Percentiles rank a stretch among this genome's conserved stretches.
Conservation (phyloP, 257 asterid species). For the Solanum boliviense region DNA sequence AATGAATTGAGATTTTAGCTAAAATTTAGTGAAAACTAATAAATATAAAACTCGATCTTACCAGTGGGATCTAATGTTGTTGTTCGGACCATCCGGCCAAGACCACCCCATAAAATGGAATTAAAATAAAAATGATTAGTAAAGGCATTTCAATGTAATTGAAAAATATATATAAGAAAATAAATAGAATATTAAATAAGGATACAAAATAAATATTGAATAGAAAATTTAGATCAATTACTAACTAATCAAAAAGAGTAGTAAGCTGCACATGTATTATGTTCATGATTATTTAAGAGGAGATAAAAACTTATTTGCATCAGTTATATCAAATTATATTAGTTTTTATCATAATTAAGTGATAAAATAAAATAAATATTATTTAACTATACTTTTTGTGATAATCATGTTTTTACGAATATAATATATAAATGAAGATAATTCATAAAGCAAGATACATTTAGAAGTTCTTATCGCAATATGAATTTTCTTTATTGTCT, state of each 20-base stretch:
- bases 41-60: constrained; percentile 12
- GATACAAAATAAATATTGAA: not conserved
- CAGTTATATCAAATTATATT: not conserved
- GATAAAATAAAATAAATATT: not conserved
- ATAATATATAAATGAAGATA: too few species aligned
- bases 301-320: not conserved
- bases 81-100: constrained; percentile 1
- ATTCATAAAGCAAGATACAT: too few species aligned
- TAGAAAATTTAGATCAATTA: not conserved
- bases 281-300: not conserved
- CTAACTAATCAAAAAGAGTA: not conserved
- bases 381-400: not conserved
- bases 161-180: not conserved
- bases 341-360: not conserved
- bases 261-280: not conserved
- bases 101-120: constrained; percentile 6
- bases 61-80: constrained; percentile 56
- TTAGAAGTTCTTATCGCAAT: too few species aligned
- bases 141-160: not conserved
- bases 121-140: not conserved
- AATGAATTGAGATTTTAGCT: not conserved
- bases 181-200: not conserved
- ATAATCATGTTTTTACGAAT: not conserved
- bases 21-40: not conserved
- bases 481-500: too few species aligned